Evolutionary conservation across 2,329 filamentous ascomycete species (phyloP), one percentile per base, ranked within the genome.

Genomic region (Ophiostoma australiae): DNA sequence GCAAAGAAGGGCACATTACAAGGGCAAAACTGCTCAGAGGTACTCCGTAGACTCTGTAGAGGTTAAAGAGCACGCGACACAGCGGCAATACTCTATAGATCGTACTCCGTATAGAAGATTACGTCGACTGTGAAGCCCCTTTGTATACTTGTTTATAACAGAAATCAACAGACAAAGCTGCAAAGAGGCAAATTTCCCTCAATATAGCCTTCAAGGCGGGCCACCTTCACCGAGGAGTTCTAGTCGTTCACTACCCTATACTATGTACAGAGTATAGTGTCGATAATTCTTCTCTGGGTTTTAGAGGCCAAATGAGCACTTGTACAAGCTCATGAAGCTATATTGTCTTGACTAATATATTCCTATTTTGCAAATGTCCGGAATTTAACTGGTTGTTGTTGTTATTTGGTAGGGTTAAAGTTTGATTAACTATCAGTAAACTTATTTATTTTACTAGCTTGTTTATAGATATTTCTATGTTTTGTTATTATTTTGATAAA

Each of bases 101-200:
- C 8, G 15, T 13, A 41, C 39, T 11, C 13, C 15, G 17, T 48
- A 48, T 20, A 48, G 4, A 4, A 27, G 52, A 58, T 8, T 23
- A 13, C 10, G 52, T 58, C 48, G 48, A 27, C 52, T 58, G 52
- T 27, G 52, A 58, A 58, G 52, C 10, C 31, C 52, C 4, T 58
- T 58, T 58, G 52, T 58, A 58, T 58, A 58, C 52, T 58, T 58
- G 52, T 58, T 58, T 27, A 58, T 58, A 58, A 58, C 52, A 58
- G 52, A 58, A 58, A 58, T 27, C n/a, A 27, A 58, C 52, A 58
- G 6, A 58, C 23, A 58, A 15, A 58, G 52, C 52, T 27, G 44
- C 20, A 48, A 27, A 31, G 23, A 58, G 23, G 23, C n/a, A 27
- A 58, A 31, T 58, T 5, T 27, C 23, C 13, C 3, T 10, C 52